A percentile compares a stretch with the other conserved stretches of the same genome.
Conservation (phyloP, 2,329 filamentous ascomycete genomes). For the Shiraia sp. region DNA sequence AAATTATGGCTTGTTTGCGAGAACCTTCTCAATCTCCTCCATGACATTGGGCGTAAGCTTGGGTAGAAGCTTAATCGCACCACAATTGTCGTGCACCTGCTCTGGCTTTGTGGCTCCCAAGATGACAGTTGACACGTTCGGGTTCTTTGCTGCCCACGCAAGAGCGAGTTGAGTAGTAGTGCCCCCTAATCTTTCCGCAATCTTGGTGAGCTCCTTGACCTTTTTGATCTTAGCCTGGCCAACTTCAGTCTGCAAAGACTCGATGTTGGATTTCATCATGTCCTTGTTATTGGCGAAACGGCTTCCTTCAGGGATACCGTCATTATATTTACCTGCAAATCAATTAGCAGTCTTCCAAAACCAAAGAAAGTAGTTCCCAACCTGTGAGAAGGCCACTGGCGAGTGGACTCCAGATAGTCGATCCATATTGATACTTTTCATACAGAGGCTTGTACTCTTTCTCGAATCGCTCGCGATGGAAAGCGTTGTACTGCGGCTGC, state of each 20-base stretch:
- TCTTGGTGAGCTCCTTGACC: slow-evolving; percentile 58
- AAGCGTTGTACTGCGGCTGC: slow-evolving; percentile 64
- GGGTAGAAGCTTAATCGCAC: slow-evolving; percentile 48
- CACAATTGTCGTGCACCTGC: slow-evolving; percentile 56
- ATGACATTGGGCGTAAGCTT: slow-evolving; percentile 46
- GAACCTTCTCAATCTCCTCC: slow-evolving; percentile 46
- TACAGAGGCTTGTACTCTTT: slow-evolving; percentile 63
- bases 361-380: too few relatives aligned
- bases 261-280: slow-evolving; percentile 61
- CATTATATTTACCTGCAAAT: slow-evolving; percentile 70
- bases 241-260: slow-evolving; percentile 54
- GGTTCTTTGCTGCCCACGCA: slow-evolving; percentile 63
- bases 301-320: slow-evolving; percentile 64
- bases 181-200: slow-evolving; percentile 55
- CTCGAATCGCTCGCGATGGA: slow-evolving; percentile 65
- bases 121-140: slow-evolving; percentile 61
- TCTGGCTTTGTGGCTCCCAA: slow-evolving; percentile 56
- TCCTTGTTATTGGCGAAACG: slow-evolving; percentile 63
- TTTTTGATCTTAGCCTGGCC: slow-evolving; percentile 60
- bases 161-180: slow-evolving; percentile 58
- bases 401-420: slow-evolving; percentile 60
- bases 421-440: slow-evolving; percentile 61
- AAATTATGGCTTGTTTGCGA: slow-evolving; percentile 44
- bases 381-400: slow-evolving; percentile 16
- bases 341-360: too few relatives aligned